A percentile compares a stretch with the other conserved stretches of the same genome.
Evolutionary conservation across 768 basidiomycete genomes (phyloP).

Genomic region (Auricularia sp.): DNA sequence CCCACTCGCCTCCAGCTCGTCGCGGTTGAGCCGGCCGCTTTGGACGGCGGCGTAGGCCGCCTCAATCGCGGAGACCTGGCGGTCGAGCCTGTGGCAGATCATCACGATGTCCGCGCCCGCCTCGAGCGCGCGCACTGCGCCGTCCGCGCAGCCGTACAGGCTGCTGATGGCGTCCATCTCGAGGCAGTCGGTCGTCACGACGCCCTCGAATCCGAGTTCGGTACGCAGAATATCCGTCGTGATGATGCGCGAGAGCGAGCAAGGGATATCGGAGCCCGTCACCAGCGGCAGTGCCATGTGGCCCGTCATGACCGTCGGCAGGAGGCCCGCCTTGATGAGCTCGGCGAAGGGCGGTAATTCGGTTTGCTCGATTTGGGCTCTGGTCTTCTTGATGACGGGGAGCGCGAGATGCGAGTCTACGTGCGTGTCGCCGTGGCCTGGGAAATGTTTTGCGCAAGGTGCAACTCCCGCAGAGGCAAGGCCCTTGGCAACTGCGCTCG

Average conservation of each 20-base stretch:
- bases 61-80: conserved; percentile 45
- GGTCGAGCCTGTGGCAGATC: conserved; percentile 54
- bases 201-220: conserved; percentile 42
- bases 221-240: conserved; percentile 42
- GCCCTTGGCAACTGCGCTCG: conserved; percentile 36
- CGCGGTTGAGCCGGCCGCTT: conserved; percentile 23
- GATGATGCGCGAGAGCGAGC: conserved; percentile 44
- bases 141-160: conserved; percentile 37
- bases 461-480: conserved; percentile 41
- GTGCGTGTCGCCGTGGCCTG: conserved; percentile 64
- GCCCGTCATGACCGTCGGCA: conserved; percentile 57
- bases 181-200: conserved; percentile 64
- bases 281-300: conserved; percentile 60
- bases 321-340: conserved; percentile 29
- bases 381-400: conserved; percentile 46
- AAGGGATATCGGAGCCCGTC: conserved; percentile 43
- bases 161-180: conserved; percentile 61
- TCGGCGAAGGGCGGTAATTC: conserved; percentile 53
- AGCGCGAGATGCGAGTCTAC: conserved; percentile 61
- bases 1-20: conserved; percentile 32
- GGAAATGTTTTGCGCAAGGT: conserved; percentile 60
- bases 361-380: conserved; percentile 28
- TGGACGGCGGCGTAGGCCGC: conserved; percentile 39
- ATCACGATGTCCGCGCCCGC: conserved; percentile 67
- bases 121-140: conserved; percentile 43